Conservation (phyloP, 768 basidiomycete species). For the Tricholoma sp. region DNA sequence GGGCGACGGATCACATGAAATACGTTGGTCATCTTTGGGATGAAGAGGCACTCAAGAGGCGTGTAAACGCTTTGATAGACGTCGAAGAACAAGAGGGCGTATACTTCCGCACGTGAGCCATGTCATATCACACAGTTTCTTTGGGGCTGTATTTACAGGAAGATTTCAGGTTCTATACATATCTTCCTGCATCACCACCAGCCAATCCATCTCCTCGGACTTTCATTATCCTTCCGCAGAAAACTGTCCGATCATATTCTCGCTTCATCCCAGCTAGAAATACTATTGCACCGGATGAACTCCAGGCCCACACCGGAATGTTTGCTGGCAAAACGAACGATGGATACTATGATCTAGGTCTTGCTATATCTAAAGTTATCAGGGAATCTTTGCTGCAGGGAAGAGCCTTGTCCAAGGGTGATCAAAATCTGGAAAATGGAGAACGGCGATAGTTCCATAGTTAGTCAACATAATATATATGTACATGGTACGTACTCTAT, state of each 20-base stretch:
- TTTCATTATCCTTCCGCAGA: slow-evolving; percentile 72
- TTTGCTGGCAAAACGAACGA: slow-evolving; percentile 80
- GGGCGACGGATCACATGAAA: slow-evolving; percentile 86
- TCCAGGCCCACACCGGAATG: slow-evolving; percentile 87
- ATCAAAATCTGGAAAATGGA: background rate
- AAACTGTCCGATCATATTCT: slow-evolving; percentile 37
- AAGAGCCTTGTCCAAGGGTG: slow-evolving; percentile 15
- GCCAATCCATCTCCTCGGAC: slow-evolving; percentile 50
- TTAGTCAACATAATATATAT: background rate
- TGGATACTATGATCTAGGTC: slow-evolving; percentile 84
- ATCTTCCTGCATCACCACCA: slow-evolving; percentile 67
- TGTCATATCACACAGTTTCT: background rate
- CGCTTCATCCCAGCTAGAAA: slow-evolving; percentile 68
- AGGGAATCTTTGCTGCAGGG: slow-evolving; percentile 45
- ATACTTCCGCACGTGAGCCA: slow-evolving; percentile 65
- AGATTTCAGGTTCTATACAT: slow-evolving; percentile 66
- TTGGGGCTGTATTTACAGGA: background rate
- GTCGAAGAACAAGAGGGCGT: slow-evolving; percentile 61
- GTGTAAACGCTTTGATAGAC: slow-evolving; percentile 59
- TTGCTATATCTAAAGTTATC: slow-evolving; percentile 58
- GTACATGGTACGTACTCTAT: slow-evolving; percentile 1
- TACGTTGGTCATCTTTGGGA: slow-evolving; percentile 89
- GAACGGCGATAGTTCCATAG: background rate
- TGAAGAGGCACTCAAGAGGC: slow-evolving; percentile 49
- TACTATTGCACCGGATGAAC: slow-evolving; percentile 63